These are phyloP conservation scores for Trypanosoma mega DNA, from an alignment of 208 protist species.

Conservation along the genomic window DNA sequence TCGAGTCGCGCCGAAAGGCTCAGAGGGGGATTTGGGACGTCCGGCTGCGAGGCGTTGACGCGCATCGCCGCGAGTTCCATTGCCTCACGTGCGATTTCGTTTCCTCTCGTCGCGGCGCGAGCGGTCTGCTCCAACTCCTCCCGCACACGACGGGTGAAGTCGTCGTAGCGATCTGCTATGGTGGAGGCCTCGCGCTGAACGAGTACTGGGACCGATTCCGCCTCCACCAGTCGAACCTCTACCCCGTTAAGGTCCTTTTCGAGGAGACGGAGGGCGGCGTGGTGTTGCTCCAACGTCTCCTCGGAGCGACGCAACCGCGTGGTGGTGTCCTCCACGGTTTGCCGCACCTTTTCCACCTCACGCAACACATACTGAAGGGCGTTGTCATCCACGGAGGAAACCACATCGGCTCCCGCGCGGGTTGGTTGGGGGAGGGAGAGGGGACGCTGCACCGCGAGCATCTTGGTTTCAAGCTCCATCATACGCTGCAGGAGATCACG, in stretches of 20 bases:
- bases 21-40: too few relatives aligned
- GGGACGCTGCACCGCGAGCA: conserved; percentile 9
- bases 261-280: neutral
- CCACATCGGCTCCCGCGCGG: neutral
- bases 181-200: conserved; percentile 1
- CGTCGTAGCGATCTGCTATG: conserved; percentile 3
- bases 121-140: conserved; percentile 2
- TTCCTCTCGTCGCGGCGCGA: neutral
- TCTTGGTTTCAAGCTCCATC: conserved; percentile 10
- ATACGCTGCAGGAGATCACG: conserved; percentile 12
- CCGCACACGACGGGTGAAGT: conserved; percentile 1
- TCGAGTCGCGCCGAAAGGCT: too few relatives aligned
- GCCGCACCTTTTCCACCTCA: conserved; percentile 8
- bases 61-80: too few relatives aligned
- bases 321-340: neutral
- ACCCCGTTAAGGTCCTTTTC: conserved; percentile 13
- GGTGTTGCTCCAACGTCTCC: conserved; percentile 1
- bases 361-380: conserved; percentile 5
- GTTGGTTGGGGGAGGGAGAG: neutral
- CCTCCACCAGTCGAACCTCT: conserved; percentile 7
- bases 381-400: neutral
- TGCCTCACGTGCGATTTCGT: neutral
- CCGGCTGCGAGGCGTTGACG: too few relatives aligned
- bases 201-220: neutral
- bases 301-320: neutral